A percentile compares a stretch with the other conserved stretches of the same genome.
phyloP scores from a whole-genome alignment of 2,329 filamentous ascomycete species.

The Curvularia sp. region DNA sequence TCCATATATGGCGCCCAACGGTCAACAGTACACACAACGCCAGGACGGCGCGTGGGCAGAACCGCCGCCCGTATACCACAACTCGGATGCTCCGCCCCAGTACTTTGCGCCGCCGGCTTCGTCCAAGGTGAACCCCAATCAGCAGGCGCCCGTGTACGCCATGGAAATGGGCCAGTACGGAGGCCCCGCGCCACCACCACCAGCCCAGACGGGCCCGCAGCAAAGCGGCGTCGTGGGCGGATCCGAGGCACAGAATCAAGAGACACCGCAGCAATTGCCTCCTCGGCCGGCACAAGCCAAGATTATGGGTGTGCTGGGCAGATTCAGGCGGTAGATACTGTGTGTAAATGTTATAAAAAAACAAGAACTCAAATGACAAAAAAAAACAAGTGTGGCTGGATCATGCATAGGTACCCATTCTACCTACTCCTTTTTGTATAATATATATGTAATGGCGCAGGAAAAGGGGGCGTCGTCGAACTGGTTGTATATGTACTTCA shows the following conservation, averaged over 20 bases:
- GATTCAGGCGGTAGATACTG: conserved; percentile 35
- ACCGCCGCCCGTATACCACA: conserved; percentile 45
- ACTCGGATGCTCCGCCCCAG: conserved; percentile 44
- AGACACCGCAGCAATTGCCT: conserved; percentile 27
- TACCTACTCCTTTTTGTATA: conserved; percentile 1
- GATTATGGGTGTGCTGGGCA: conserved; percentile 36
- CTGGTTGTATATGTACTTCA: background rate
- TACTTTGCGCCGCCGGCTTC: conserved; percentile 44
- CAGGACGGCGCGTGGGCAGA: conserved; percentile 43
- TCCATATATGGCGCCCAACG: conserved; percentile 18
- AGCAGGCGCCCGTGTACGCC: conserved; percentile 9
- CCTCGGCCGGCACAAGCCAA: conserved; percentile 43
- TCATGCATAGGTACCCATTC: conserved; percentile 25
- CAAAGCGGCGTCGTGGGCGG: conserved; percentile 40
- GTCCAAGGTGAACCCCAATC: conserved; percentile 39
- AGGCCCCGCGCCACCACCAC: background rate
- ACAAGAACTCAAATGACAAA: background rate
- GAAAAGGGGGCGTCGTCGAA: background rate
- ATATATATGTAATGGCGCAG: background rate
- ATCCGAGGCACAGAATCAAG: conserved; percentile 16
- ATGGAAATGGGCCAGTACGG: conserved; percentile 42
- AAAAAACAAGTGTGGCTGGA: conserved; percentile 35
- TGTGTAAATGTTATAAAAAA: background rate
- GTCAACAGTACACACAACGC: conserved; percentile 31
- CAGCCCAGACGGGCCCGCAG: conserved; percentile 29